Percentiles rank a stretch among this genome's conserved stretches.
Conservation (phyloP, 305 asterid genomes). For the Fraxinus latifolia region DNA sequence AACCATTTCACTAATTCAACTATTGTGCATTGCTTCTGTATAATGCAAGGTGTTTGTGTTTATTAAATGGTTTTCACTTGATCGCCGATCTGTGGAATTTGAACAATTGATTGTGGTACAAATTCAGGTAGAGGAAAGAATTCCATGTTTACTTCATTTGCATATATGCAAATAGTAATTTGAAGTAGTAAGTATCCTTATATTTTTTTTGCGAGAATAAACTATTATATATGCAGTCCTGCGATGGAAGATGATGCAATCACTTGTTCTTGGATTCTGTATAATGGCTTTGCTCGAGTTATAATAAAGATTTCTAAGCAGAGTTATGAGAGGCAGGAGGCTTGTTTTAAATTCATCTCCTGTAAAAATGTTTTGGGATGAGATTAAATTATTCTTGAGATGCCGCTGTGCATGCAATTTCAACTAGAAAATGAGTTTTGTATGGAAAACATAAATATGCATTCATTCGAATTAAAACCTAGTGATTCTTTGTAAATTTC, state of each 20-base stretch:
- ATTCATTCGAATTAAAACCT: not conserved
- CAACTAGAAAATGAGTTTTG: not conserved
- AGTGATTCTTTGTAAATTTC: not conserved
- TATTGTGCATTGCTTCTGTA: not conserved
- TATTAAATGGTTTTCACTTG: not conserved
- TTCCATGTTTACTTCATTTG: not conserved
- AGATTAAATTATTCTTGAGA: not conserved
- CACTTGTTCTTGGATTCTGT: not conserved
- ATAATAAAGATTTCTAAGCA: not conserved
- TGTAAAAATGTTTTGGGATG: not conserved
- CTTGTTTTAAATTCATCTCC: not conserved
- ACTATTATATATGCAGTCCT: not conserved
- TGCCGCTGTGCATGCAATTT: not conserved
- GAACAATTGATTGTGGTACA: not conserved
- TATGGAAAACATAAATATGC: not conserved
- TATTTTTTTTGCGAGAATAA: not conserved
- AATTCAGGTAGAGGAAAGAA: not conserved
- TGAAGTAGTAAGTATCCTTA: not conserved
- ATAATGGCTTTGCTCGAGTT: not conserved
- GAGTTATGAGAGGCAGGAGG: not conserved
- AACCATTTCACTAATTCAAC: not conserved
- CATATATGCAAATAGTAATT: not conserved
- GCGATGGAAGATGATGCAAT: not conserved
- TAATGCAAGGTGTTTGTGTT: not conserved
- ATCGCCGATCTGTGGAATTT: not conserved